Conservation (phyloP, 352 stramenopile species). For the Globisporangium heterothallicum region DNA sequence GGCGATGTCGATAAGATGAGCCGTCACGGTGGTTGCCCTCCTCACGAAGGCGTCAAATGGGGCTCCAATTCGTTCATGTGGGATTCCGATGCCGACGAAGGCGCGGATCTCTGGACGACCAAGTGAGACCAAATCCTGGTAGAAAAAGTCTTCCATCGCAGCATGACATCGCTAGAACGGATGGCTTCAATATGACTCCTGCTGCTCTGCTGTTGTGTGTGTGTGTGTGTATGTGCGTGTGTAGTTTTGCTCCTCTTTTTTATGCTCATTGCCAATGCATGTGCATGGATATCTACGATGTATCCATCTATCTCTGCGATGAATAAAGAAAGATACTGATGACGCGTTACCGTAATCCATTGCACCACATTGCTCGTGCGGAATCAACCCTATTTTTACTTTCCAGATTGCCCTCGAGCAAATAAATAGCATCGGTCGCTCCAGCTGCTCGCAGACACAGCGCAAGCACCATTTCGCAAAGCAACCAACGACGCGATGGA, state of each 20-base stretch:
- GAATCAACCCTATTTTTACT: too few relatives aligned
- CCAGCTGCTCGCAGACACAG: not conserved
- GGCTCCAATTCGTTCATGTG: conserved; percentile 86
- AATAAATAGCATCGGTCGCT: not conserved
- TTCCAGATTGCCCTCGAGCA: not conserved
- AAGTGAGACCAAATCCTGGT: conserved; percentile 34
- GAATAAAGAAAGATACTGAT: conserved; percentile 3
- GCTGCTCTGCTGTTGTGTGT: too few relatives aligned
- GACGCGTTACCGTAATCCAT: too few relatives aligned
- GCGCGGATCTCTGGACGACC: conserved; percentile 70
- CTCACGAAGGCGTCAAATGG: conserved; percentile 82
- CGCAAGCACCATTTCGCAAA: too few relatives aligned
- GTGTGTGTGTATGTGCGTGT: too few relatives aligned
- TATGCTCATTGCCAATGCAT: conserved; percentile 2
- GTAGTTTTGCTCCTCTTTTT: too few relatives aligned
- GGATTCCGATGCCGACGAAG: conserved; percentile 79
- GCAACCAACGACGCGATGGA: conserved; percentile 6
- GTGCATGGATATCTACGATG: conserved; percentile 4
- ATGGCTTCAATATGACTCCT: not conserved
- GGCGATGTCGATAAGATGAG: conserved; percentile 73
- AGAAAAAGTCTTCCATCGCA: not conserved
- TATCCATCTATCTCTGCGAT: conserved; percentile 1
- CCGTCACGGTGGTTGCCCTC: conserved; percentile 78
- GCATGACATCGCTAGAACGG: not conserved
- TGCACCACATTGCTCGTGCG: too few relatives aligned